Evolutionary conservation across 2,329 filamentous ascomycete species (phyloP).

Genomic region (Mycosphaerelloides madeirae): DNA sequence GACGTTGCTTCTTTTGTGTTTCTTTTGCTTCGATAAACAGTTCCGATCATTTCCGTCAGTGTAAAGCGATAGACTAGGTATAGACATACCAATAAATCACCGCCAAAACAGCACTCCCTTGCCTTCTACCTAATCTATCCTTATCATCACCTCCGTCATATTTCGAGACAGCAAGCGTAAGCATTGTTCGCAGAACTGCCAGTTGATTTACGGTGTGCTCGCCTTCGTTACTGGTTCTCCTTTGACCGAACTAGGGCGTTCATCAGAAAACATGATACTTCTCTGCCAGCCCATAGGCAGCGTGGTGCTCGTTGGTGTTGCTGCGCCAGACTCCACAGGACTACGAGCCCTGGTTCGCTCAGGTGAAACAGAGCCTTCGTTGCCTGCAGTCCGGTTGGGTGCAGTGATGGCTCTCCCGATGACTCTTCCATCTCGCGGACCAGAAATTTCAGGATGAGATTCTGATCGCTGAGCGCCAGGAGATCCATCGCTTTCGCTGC

Average conservation of each 20-base stretch:
- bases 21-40: too few species aligned
- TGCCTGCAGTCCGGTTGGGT: background rate
- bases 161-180: too few species aligned
- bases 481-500: conserved; percentile 4
- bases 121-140: too few species aligned
- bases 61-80: background rate
- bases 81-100: background rate
- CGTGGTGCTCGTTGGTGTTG: conserved; percentile 5
- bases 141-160: too few species aligned
- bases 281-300: conserved; percentile 18
- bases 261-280: conserved; percentile 31
- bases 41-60: too few species aligned
- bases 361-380: background rate
- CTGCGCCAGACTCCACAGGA: conserved; percentile 4
- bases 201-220: too few species aligned
- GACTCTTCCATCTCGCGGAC: conserved; percentile 15
- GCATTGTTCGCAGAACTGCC: too few species aligned
- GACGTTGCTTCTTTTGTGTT: too few species aligned
- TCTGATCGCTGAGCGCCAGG: conserved; percentile 1
- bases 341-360: background rate
- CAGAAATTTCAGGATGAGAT: conserved; percentile 15
- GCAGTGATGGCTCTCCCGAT: conserved; percentile 16
- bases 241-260: conserved; percentile 4
- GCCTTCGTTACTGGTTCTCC: too few species aligned
- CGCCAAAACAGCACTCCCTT: too few species aligned